Conservation (phyloP, 805 yeast species). For the Metschnikowia orientalis region DNA sequence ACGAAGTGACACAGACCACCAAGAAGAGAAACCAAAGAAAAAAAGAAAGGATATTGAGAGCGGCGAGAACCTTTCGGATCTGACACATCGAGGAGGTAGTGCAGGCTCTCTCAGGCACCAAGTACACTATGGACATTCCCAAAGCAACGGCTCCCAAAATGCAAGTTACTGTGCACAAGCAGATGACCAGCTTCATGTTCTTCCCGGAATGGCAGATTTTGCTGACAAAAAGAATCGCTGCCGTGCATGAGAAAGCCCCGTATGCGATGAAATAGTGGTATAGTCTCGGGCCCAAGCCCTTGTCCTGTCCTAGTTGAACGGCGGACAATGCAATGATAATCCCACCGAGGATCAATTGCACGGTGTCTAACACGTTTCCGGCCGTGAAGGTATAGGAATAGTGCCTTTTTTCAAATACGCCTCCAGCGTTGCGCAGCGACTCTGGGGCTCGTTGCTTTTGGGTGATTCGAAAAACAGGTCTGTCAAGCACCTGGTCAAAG, state of each 20-base stretch:
- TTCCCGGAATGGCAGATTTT: constrained; percentile 37
- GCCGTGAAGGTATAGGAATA: constrained; percentile 21
- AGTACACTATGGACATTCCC: constrained; percentile 23
- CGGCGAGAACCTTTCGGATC: constrained; percentile 32
- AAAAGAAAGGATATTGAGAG: constrained; percentile 35
- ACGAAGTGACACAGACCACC: constrained; percentile 36
- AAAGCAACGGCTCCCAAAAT: constrained; percentile 35
- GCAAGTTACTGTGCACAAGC: constrained; percentile 34
- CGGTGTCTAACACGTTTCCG: constrained; percentile 26
- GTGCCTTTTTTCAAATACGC: too few species aligned
- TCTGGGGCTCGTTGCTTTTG: too few species aligned
- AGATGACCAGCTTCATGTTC: constrained; percentile 31
- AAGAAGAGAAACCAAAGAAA: constrained; percentile 36
- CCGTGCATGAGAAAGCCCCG: constrained; percentile 28
- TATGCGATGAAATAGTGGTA: constrained; percentile 38
- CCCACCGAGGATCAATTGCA: constrained; percentile 28
- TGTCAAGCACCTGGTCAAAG: too few species aligned
- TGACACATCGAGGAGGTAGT: constrained; percentile 21
- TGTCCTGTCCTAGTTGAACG: constrained; percentile 23
- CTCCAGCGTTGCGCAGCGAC: too few species aligned
- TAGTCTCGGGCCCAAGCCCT: constrained; percentile 20
- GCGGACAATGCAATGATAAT: constrained; percentile 26
- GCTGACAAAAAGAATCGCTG: constrained; percentile 33
- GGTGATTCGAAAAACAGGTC: too few species aligned
- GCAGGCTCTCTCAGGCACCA: constrained; percentile 26